Base-by-base conservation (phyloP, 331 rosid genomes). In the Prunus yedoensis region DNA sequence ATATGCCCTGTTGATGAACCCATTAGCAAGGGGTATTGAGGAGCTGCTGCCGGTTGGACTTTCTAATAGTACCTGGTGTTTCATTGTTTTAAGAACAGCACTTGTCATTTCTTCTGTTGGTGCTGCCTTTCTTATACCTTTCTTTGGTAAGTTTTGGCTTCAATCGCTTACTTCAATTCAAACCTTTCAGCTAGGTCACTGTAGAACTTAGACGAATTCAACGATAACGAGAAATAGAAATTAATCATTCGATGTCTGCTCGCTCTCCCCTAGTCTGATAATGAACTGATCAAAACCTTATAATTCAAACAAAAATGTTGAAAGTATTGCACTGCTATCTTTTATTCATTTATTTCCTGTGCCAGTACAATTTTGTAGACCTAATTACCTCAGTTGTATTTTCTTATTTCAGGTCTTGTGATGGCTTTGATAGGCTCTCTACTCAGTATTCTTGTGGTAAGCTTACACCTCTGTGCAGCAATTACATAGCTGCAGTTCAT, bases 371-470 rank as follows among this genome's bases (percentile, higher is more conserved):
- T 35, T 35, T 35, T 43, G 56, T 28, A 47, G 1, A 10, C 71
- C 63, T 17, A 35, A 49, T 25, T 53, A 43, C 17, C n/a, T 45
- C 16, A n/a, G n/a, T n/a, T n/a, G n/a, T n/a, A n/a, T 64, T 72
- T 27, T 67, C 41, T 57, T 70, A 68, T 83, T 84, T 85, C 96
- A 91, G 98, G 98, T 75, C 96, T 89, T 75, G 85, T 91, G 83
- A 91, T 93, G 98, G 89, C 97, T 78, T 89, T 93, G 77, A 88
- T 93, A 17, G 98, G 98, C 47, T 93, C 98, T 70, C 83, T 91
- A 56, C 88, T 91, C 59, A 89, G 90, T 71, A 30, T 89, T 78
- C 78, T 87, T 35, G 92, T 93, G 89, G 97, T 91, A 85, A 93
- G 95, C 53, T 61, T 58, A 16, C 71, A 62, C 67, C 71, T 66